phyloP scores from a whole-genome alignment of 1,284 basidiomycete species.

The Irpex sp. region DNA sequence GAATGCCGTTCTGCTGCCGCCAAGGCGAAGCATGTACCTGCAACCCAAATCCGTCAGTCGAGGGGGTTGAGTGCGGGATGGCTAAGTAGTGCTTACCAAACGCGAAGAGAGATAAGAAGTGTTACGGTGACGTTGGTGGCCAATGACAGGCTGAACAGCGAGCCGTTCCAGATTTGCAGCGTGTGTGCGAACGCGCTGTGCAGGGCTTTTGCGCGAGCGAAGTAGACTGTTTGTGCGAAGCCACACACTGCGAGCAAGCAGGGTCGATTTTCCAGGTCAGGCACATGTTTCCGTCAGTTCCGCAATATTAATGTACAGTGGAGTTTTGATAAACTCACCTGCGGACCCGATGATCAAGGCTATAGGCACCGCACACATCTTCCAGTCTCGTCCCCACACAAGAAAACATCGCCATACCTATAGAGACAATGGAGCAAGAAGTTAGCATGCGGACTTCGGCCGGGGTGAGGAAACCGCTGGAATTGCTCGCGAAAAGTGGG shows the following conservation, averaged over 20 bases:
- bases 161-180: conserved; percentile 32
- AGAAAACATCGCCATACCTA: conserved; percentile 35
- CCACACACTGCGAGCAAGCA: conserved; percentile 24
- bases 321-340: conserved; percentile 14
- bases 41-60: too few relatives aligned
- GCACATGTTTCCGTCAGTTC: too few relatives aligned
- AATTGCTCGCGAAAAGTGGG: too few relatives aligned
- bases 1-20: conserved; percentile 16
- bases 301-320: background rate
- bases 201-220: conserved; percentile 25
- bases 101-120: conserved; percentile 28
- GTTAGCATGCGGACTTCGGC: too few relatives aligned
- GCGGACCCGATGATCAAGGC: conserved; percentile 29
- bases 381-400: conserved; percentile 31
- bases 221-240: conserved; percentile 31
- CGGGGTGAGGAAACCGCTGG: too few relatives aligned
- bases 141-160: conserved; percentile 33
- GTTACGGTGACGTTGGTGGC: conserved; percentile 33
- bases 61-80: too few relatives aligned
- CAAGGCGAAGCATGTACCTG: conserved; percentile 26
- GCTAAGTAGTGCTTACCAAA: conserved; percentile 30
- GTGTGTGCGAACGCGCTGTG: conserved; percentile 30
- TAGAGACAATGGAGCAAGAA: too few relatives aligned
- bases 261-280: too few relatives aligned
- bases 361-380: conserved; percentile 26